Base-by-base conservation (phyloP, 306 rosid species). In the Ormosia semicastrata region DNA sequence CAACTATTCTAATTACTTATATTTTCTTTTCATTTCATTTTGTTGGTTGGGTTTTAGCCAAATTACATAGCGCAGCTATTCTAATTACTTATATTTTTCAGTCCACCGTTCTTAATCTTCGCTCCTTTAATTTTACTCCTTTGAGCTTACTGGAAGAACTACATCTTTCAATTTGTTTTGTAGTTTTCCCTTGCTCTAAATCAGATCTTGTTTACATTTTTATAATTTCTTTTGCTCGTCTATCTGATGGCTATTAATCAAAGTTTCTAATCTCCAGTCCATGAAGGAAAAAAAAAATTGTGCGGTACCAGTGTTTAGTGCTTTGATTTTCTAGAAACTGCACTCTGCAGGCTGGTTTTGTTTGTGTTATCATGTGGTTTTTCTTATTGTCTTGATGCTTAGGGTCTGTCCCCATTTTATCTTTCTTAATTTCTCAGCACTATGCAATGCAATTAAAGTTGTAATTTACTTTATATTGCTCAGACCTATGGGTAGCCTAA, bases 1-100 rank as follows among this genome's bases (percentile, higher is more conserved):
- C 68, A 24, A 7, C 56, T 58, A 40, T 81, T 85, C 87, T 30
- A 57, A 32, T 77, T 76, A 43, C 82, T 50, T 62, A 15, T 78
- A 41, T 41, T 67, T 57, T 75, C 84, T 81, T 86, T 81, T 85
- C 86, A 33, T 60, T 87, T 87, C 86, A 29, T 69, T 80, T 72
- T 65, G 70, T 73, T 85, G 81, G 83, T 84, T 88, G 75, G 71
- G 83, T 82, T 81, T 83, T 78, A 65, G 77, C 90, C 86, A 78
- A 89, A 80, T 86, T 90, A 74, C 82, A 29, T 62, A n/a, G 60
- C 37, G 3, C 80, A 76, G 7, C 77, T 78, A 53, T 65, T 81
- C 85, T 57, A 33, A 70, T 75, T 82, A 75, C 58, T 70, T 82
- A 8, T 60, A 46, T 46, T 68, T 77, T 58, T 81, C 64, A 67